Conservation (phyloP, 75 land plant genomes). For the Ceratopteris richardii region DNA sequence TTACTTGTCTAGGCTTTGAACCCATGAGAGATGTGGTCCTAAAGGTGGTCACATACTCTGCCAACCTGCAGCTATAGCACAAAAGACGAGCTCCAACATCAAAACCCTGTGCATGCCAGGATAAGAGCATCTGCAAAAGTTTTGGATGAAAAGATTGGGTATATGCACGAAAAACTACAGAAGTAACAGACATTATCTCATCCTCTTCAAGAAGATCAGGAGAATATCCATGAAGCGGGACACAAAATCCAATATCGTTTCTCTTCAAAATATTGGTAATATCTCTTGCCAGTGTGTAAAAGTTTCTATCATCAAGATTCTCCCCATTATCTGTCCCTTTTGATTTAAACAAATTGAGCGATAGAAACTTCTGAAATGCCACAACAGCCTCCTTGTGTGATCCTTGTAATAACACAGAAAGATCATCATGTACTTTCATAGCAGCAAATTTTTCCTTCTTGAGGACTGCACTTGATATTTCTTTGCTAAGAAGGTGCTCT, state of each 20-base stretch:
- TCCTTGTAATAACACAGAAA: slow-evolving; percentile 12
- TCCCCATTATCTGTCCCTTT: not conserved
- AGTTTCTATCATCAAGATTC: not conserved
- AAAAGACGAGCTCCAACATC: slow-evolving; percentile 49
- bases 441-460: slow-evolving; percentile 1
- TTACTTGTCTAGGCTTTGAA: no score
- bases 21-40: no score
- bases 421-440: slow-evolving; percentile 13
- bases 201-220: slow-evolving; percentile 24
- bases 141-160: slow-evolving; percentile 26
- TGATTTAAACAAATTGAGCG: slow-evolving; percentile 13
- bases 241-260: slow-evolving; percentile 33
- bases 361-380: slow-evolving; percentile 32
- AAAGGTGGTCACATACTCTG: slow-evolving; percentile 6
- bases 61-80: slow-evolving; percentile 44
- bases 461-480: not conserved
- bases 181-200: slow-evolving; percentile 46
- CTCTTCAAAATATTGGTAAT: slow-evolving; percentile 23
- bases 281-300: slow-evolving; percentile 19
- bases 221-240: slow-evolving; percentile 10
- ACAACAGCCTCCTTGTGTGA: slow-evolving; percentile 24
- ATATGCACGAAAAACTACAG: slow-evolving; percentile 37
- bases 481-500: not conserved
- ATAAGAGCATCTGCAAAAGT: slow-evolving; percentile 38
- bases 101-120: slow-evolving; percentile 38